Evolutionary conservation across 345 rosid species (phyloP).

Genomic region (Durio zibethinus): DNA sequence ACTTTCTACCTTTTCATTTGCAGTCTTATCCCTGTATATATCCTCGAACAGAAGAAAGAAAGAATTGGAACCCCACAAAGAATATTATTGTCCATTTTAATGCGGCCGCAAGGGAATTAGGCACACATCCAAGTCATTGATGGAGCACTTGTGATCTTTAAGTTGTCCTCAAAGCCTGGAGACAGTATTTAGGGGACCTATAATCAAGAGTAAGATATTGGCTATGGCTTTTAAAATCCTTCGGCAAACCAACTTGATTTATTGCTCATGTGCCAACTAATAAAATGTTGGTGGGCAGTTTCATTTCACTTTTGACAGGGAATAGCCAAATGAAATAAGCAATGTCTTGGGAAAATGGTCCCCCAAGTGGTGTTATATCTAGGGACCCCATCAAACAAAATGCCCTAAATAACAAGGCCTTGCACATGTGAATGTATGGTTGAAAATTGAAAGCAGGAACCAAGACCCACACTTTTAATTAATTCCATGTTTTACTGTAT

Average conservation of each 20-base stretch:
- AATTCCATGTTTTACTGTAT: background rate
- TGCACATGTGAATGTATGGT: slow-evolving; percentile 13
- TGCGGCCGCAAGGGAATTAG: background rate
- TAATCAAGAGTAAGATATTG: background rate
- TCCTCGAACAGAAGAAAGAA: background rate
- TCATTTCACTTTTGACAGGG: background rate
- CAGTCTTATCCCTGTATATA: background rate
- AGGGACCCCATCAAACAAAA: background rate
- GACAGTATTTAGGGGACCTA: background rate
- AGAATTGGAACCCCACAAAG: slow-evolving; percentile 1
- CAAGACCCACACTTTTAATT: background rate
- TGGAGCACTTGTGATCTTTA: background rate
- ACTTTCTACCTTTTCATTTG: background rate
- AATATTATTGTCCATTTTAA: background rate
- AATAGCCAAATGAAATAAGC: background rate
- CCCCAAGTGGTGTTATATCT: background rate
- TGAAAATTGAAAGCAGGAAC: background rate
- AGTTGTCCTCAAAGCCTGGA: background rate
- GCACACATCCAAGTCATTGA: background rate
- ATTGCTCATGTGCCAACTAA: background rate
- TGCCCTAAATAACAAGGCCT: slow-evolving; percentile 6
- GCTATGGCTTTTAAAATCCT: background rate
- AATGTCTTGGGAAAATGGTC: slow-evolving; percentile 1
- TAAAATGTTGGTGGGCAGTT: background rate
- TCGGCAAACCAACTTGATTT: background rate